Evolutionary conservation across 345 rosid species (phyloP).

Genomic region (Erysimum cheiranthoides): DNA sequence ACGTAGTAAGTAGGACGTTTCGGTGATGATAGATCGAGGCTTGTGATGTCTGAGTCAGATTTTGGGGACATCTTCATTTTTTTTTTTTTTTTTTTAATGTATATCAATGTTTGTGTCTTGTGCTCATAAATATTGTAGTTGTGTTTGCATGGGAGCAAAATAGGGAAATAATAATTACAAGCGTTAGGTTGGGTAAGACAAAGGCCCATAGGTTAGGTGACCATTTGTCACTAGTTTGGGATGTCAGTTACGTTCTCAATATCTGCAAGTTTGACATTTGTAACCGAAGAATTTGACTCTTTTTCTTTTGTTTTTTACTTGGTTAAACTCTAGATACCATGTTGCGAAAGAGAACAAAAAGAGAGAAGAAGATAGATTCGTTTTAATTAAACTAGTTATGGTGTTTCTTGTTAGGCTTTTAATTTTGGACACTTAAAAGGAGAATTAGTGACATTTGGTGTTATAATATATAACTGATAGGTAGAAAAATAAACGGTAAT

Average conservation of each 20-base stretch:
- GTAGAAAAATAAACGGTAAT: too few species aligned
- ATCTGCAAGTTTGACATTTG: conserved; percentile 18
- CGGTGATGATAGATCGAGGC: conserved; percentile 76
- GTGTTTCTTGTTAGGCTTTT: too few species aligned
- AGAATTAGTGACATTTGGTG: too few species aligned
- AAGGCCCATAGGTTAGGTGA: conserved; percentile 25
- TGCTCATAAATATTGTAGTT: conserved; percentile 34
- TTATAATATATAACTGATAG: too few species aligned
- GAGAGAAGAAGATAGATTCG: neutral
- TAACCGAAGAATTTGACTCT: conserved; percentile 25
- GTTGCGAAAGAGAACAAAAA: neutral
- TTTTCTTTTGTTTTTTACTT: neutral
- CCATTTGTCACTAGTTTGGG: conserved; percentile 37
- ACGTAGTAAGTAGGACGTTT: conserved; percentile 72
- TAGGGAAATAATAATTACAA: conserved; percentile 33
- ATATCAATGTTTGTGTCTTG: conserved; percentile 28
- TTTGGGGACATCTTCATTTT: conserved; percentile 54
- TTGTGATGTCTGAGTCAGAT: conserved; percentile 76
- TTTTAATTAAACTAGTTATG: neutral
- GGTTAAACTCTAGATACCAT: conserved; percentile 2
- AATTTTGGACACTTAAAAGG: too few species aligned
- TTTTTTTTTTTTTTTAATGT: neutral
- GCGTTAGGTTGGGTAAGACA: conserved; percentile 18
- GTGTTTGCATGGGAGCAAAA: conserved; percentile 37
- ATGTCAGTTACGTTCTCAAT: conserved; percentile 23